Evolutionary conservation across 2,329 filamentous ascomycete genomes (phyloP), one percentile per base, ranked within the genome.

Genomic region (Eutypella sp.): DNA sequence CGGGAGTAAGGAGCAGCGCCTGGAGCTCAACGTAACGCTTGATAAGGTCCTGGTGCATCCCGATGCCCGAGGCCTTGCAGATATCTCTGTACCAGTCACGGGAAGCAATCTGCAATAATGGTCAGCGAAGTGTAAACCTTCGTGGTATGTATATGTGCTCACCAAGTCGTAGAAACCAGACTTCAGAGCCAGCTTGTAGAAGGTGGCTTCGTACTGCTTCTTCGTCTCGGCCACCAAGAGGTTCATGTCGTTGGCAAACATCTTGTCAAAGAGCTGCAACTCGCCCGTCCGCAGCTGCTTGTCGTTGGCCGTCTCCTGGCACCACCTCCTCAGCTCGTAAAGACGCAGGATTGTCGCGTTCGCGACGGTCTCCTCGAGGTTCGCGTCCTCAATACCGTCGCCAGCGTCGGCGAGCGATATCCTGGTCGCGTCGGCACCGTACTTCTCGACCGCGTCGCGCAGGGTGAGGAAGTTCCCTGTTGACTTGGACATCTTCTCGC

Each of bases 401-500:
- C 93, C 93, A 11, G 90, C 90, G 67, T 99, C 93, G 16, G 92
- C 92, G 52, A 99, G 82, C 3, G 91, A 90, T 58, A 97, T 87
- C 63, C 92, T 82, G 37, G 87, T 86, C 11, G 93, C 93, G 65
- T 97, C 93, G 8, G 93, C 92, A 60, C 93, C 93, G 59, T 93
- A 99, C 67, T 99, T 99, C 57, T 84, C 79, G 13, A 92, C 85
- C 24, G 91, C 79, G 51, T 96, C 88, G 44, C 84, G 79, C 43
- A 97, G 75, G 10, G 93, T 97, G 66, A 99, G 77, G 75, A 99
- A 99, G 72, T 97, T 99, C 51, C 93, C 93, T 0, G 91, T 96
- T 44, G 86, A 92, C 75, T 99, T 99, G 66, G 84, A 87, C 93
- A 99, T 99, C 79, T 99, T 99, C 65, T 96, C 89, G 41, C 92